A percentile compares a stretch with the other conserved stretches of the same genome.
These are phyloP conservation scores for Apium graveolens DNA, from an alignment of 129 eudicot species.

Conservation along the genomic window DNA sequence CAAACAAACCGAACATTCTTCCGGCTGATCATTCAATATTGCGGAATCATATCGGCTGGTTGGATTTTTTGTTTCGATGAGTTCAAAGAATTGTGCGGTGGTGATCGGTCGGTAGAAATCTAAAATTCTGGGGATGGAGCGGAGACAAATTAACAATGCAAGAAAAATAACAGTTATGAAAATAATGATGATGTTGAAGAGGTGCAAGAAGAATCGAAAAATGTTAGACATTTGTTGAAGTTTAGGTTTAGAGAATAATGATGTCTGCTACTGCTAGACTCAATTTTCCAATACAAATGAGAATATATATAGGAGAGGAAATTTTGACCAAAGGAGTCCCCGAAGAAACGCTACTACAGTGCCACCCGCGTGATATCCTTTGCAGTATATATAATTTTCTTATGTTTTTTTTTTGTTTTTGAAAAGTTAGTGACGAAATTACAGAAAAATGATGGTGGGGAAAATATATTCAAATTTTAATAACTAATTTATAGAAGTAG, in stretches of 20 bases:
- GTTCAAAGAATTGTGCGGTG: constrained; percentile 26
- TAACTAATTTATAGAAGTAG: too few species aligned
- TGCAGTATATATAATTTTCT: too few species aligned
- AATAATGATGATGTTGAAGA: constrained; percentile 21
- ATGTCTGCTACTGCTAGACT: too few species aligned
- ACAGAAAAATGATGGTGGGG: too few species aligned
- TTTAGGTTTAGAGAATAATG: background rate
- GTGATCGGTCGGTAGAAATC: constrained; percentile 10
- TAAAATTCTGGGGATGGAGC: constrained; percentile 14
- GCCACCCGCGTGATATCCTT: too few species aligned
- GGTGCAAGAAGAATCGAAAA: background rate
- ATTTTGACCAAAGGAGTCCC: too few species aligned
- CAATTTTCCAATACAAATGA: too few species aligned
- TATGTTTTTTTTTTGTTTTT: too few species aligned
- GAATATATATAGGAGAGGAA: too few species aligned
- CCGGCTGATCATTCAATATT: background rate
- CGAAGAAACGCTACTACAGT: too few species aligned
- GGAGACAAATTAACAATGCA: background rate
- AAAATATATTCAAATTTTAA: too few species aligned
- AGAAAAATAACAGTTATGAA: constrained; percentile 23
- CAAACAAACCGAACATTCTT: constrained; percentile 33
- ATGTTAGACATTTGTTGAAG: background rate
- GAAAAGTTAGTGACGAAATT: too few species aligned
- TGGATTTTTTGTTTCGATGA: constrained; percentile 29
- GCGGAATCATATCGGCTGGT: constrained; percentile 9